phyloP scores from a whole-genome alignment of 768 basidiomycete species.

The Leucocoprinus leucothites region DNA sequence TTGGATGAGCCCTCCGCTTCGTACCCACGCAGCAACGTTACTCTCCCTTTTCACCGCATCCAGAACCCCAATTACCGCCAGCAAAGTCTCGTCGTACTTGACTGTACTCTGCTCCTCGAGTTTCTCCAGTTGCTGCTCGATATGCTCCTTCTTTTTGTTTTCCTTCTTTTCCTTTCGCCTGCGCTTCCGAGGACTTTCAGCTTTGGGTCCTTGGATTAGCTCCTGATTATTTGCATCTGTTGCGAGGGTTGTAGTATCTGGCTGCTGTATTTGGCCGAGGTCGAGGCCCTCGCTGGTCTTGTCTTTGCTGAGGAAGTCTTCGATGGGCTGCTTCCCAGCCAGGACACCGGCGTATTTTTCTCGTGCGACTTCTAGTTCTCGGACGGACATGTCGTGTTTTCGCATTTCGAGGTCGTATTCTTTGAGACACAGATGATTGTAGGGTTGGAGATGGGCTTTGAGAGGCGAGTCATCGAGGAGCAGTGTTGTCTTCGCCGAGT shows the following conservation, averaged over 20 bases:
- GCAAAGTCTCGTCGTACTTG: constrained; percentile 49
- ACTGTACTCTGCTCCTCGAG: constrained; percentile 7
- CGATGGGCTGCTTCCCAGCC: not conserved
- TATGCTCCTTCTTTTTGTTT: constrained; percentile 6
- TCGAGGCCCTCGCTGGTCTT: not conserved
- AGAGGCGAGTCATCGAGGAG: constrained; percentile 55
- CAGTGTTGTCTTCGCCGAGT: constrained; percentile 44
- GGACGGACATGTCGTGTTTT: constrained; percentile 22
- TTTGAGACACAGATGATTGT: constrained; percentile 74
- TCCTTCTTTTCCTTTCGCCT: constrained; percentile 18
- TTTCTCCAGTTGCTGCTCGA: constrained; percentile 9
- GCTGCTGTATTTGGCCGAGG: not conserved
- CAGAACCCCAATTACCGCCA: constrained; percentile 67
- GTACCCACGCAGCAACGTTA: constrained; percentile 70
- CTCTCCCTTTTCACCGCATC: constrained; percentile 54
- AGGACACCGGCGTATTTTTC: not conserved
- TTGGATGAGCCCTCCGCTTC: constrained; percentile 44
- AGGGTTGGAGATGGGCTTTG: constrained; percentile 67
- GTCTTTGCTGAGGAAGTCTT: constrained; percentile 8
- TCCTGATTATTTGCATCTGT: not conserved
- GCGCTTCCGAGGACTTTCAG: constrained; percentile 10
- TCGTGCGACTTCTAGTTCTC: constrained; percentile 13
- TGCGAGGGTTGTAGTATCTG: not conserved
- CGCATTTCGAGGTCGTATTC: constrained; percentile 58
- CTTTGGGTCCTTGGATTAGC: constrained; percentile 1